These are phyloP conservation scores for Periconia sp. DNA, from an alignment of 2,329 filamentous ascomycete genomes.

Conservation along the genomic window DNA sequence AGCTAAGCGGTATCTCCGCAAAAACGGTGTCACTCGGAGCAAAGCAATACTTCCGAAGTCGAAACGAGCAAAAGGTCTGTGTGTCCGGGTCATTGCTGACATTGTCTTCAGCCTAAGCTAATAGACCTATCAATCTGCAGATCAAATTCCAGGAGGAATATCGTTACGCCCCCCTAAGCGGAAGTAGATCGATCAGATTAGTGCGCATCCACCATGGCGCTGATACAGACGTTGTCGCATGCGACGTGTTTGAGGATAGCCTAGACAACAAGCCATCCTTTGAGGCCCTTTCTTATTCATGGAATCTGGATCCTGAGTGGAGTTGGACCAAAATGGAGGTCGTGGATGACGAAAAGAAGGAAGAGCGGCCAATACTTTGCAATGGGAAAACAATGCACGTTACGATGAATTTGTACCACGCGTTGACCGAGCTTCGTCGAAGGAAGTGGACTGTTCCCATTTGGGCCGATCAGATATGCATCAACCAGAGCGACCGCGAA, in stretches of 20 bases:
- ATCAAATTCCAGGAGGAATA: neutral
- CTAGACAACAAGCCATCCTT: neutral
- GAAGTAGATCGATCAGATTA: neutral
- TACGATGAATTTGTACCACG: neutral
- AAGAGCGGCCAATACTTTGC: neutral
- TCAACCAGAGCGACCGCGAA: neutral
- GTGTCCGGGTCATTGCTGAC: neutral
- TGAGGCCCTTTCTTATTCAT: neutral
- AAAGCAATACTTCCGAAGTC: neutral
- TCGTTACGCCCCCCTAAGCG: neutral
- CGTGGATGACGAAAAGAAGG: neutral
- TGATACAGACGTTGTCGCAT: neutral
- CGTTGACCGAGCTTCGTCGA: neutral
- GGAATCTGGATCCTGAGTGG: neutral
- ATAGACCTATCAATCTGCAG: neutral
- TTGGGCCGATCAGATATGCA: slow-evolving; percentile 1
- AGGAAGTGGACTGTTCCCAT: neutral
- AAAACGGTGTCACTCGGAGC: neutral
- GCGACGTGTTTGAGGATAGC: neutral
- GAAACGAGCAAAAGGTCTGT: neutral
- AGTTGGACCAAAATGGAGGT: neutral
- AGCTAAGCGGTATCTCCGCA: neutral
- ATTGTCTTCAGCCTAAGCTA: neutral
- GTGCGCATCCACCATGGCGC: neutral
- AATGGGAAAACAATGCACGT: neutral